Evolutionary conservation across 192 early-diverging fungal species (phyloP).

Genomic region (Diversispora eburnea): DNA sequence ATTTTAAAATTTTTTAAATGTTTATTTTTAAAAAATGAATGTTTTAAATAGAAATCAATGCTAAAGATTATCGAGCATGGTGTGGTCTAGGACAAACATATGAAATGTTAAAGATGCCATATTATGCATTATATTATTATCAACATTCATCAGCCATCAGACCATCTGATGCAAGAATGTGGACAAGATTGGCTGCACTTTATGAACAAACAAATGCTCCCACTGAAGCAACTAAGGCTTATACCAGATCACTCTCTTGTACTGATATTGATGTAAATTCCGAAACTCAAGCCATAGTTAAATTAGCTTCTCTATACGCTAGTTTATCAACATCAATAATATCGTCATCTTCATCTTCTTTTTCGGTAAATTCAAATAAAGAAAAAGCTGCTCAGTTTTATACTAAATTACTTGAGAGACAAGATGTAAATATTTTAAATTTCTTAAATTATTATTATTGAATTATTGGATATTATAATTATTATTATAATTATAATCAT

Average conservation of each 20-base stretch:
- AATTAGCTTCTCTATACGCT: conserved; percentile 49
- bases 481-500: no score
- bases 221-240: conserved; percentile 67
- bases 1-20: not conserved
- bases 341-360: no score
- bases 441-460: no score
- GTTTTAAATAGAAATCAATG: conserved; percentile 56
- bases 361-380: conserved; percentile 54
- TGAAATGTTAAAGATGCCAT: conserved; percentile 78
- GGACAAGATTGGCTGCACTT: conserved; percentile 73
- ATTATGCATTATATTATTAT: conserved; percentile 81
- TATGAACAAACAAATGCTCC: conserved; percentile 58
- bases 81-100: conserved; percentile 88
- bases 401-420: conserved; percentile 1
- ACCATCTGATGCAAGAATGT: conserved; percentile 84
- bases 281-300: conserved; percentile 43
- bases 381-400: conserved; percentile 60
- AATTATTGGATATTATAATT: no score
- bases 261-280: conserved; percentile 50
- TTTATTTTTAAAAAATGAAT: not conserved
- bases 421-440: no score
- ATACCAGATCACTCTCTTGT: conserved; percentile 65
- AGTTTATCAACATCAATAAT: no score
- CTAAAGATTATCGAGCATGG: conserved; percentile 86
- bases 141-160: conserved; percentile 68